Evolutionary conservation across 768 basidiomycete species (phyloP), one percentile per base, ranked within the genome.

Genomic region (Hydnomerulius pinastri): DNA sequence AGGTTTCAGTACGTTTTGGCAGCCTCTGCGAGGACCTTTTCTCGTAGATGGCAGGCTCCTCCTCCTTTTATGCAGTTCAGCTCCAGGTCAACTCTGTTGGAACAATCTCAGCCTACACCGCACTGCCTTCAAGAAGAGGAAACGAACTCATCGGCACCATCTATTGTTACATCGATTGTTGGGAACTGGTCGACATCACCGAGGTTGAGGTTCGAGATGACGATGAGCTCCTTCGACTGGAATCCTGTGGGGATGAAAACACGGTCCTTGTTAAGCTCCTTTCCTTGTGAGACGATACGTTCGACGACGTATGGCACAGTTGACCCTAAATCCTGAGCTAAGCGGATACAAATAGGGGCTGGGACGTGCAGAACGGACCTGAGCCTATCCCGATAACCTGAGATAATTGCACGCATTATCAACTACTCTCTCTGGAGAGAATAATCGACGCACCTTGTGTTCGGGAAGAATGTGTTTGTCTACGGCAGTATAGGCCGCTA

Each of bases 291-390:
- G 10, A 92, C 79, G 49, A 99, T 95, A 45, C 94, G 80, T 58
- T 99, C 94, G 20, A 99, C 94, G 44, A 98, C 94, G 63, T 96
- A 99, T 3, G 93, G 92, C 1, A 98, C 94, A 1, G 94, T 98
- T 7, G 92, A 93, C 33, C 92, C 92, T 85, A 53, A 2, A 40
- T 18, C 29, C n/a, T 12, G 2, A 8, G 10, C 42, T 41, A 32
- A 43, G 41, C 62, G 46, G 50, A 43, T 2, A 23, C 11, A 30
- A 24, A 43, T 23, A n/a, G 24, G 45, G 24, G 17, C 17, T 20
- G 38, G 48, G 7, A 33, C 8, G 3, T 48, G 4, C 9, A 4
- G 20, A 4, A 38, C 65, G 30, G 46, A 89, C 90, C 88, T 54
- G 92, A 93, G 28, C 92, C 92, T 59, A 93, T 89, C 9, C 92